phyloP scores from a whole-genome alignment of 345 rosid genomes.

The Firmiana major region DNA sequence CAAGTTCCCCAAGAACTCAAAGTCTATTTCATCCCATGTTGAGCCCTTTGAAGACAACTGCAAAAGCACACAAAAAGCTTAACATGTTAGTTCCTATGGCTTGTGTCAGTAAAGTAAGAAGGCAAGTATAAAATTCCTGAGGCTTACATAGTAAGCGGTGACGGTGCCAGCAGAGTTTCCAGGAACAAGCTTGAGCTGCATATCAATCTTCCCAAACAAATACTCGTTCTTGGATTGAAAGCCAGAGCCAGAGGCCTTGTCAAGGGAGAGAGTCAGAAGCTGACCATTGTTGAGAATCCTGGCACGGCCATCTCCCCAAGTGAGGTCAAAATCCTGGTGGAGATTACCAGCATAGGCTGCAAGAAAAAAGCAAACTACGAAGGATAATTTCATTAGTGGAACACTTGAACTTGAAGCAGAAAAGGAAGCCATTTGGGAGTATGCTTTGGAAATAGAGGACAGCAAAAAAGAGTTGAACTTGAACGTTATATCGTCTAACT shows the following conservation, averaged over 20 bases:
- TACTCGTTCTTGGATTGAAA: constrained; percentile 50
- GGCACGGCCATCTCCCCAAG: constrained; percentile 46
- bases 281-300: constrained; percentile 41
- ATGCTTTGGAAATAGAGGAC: not conserved
- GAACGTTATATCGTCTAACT: not conserved
- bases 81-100: not conserved
- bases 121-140: not conserved
- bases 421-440: not conserved
- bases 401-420: not conserved
- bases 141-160: constrained; percentile 53
- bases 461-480: not conserved
- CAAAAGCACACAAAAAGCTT: not conserved
- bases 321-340: constrained; percentile 23
- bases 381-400: not conserved
- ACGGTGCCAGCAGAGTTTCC: constrained; percentile 64
- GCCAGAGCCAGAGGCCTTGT: constrained; percentile 48
- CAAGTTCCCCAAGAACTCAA: constrained; percentile 61
- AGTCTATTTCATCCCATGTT: constrained; percentile 65
- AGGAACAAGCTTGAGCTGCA: constrained; percentile 57
- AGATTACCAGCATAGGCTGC: constrained; percentile 10
- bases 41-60: constrained; percentile 55
- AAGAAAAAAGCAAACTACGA: not conserved
- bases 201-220: constrained; percentile 45
- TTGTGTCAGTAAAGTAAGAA: not conserved
- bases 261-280: constrained; percentile 44